Base-by-base conservation (phyloP, 2,329 filamentous ascomycete species). In the Alternaria brassicicola region DNA sequence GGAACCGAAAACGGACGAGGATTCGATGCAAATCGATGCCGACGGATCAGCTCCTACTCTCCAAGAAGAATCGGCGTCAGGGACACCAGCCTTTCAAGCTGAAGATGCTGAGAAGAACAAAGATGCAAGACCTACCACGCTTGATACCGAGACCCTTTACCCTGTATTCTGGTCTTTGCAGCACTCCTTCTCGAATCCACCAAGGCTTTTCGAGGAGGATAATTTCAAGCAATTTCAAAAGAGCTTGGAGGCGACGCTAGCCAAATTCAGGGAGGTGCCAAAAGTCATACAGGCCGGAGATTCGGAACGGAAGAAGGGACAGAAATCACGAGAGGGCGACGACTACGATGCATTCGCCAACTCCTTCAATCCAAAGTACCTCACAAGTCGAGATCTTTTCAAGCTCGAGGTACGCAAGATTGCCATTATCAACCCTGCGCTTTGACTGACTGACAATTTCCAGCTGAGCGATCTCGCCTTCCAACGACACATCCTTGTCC, bases 311-410 rank as follows among this genome's bases (percentile, higher is more conserved):
- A 88, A 87, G 62, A 67, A 65, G 57, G 69, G 64, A 17, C 53
- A 85, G 85, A 63, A 86, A 86, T 5, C 79, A 76, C 28, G 96
- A 93, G 78, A 86, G 41, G 83, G 85, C 10, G 83, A 83, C 50
- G 85, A 86, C 7, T 82, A 86, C 48, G 85, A 86, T 53, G 88
- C 89, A 60, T 80, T 88, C 49, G 84, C 88, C 23, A 89, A 87
- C 71, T 88, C 86, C 23, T 98, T 97, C 79, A 99, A 99, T 70
- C 94, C 96, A 1, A 99, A 98, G 74, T 99, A 99, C 75, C 85
- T 99, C 17, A 99, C 95, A n/a, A 98, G 93, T 76, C 86, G 90
- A 64, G 96, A 99, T 75, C 83, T 99, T 1, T 99, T 99, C 77
- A 92, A 96, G 70, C 86, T 99, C 43, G 95, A 99, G 85, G 90